Evolutionary conservation across 2,329 filamentous ascomycete species (phyloP).

Genomic region (Trichoderma arundinaceum): DNA sequence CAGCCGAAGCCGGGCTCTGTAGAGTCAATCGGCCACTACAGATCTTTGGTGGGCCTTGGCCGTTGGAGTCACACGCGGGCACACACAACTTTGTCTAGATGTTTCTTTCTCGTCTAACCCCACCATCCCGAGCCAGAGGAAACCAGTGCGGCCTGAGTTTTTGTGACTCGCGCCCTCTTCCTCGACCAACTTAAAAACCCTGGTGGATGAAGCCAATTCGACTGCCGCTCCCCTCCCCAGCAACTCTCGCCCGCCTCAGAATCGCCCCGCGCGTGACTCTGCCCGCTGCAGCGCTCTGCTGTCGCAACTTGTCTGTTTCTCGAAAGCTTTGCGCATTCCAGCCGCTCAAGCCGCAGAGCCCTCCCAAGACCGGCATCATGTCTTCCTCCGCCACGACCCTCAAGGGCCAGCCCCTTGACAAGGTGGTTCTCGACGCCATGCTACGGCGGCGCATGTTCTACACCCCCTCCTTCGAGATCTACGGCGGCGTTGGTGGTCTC

Average conservation of each 20-base stretch:
- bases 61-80: slow-evolving; percentile 27
- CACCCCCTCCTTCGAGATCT: slow-evolving; percentile 94
- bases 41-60: slow-evolving; percentile 17
- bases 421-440: slow-evolving; percentile 79
- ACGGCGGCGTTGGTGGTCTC: slow-evolving; percentile 84
- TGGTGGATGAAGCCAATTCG: slow-evolving; percentile 41
- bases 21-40: slow-evolving; percentile 27
- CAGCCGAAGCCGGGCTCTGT: slow-evolving; percentile 21
- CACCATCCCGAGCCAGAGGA: slow-evolving; percentile 35
- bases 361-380: slow-evolving; percentile 47
- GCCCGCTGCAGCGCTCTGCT: slow-evolving; percentile 35
- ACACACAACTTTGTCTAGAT: slow-evolving; percentile 25
- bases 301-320: slow-evolving; percentile 42
- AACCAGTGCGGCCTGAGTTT: slow-evolving; percentile 37
- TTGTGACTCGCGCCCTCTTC: slow-evolving; percentile 40
- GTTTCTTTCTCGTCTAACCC: slow-evolving; percentile 28
- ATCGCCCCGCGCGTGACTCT: slow-evolving; percentile 30
- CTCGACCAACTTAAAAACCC: slow-evolving; percentile 31
- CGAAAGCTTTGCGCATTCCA: slow-evolving; percentile 42
- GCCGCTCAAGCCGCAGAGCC: slow-evolving; percentile 37
- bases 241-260: slow-evolving; percentile 27
- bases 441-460: slow-evolving; percentile 91
- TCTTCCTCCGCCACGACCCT: slow-evolving; percentile 70
- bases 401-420: slow-evolving; percentile 89
- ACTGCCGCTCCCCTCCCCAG: slow-evolving; percentile 30